A percentile compares a stretch with the other conserved stretches of the same genome.
Conservation (phyloP, 805 yeast genomes). For the Saturnispora saitoi region DNA sequence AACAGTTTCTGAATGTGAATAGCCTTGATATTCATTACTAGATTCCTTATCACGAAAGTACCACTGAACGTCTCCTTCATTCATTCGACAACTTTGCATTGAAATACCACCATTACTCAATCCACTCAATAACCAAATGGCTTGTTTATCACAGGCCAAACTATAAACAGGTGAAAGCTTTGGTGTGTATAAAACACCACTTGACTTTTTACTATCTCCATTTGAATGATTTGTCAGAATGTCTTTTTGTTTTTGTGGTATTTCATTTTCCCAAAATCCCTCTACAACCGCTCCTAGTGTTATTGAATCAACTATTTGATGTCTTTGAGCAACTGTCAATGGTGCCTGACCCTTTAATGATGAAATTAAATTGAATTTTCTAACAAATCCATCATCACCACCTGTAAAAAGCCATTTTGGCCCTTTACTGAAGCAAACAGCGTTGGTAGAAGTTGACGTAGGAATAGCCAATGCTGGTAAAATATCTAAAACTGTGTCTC, state of each 20-base stretch:
- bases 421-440: conserved; percentile 69
- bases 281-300: conserved; percentile 73
- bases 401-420: conserved; percentile 87
- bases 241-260: conserved; percentile 38
- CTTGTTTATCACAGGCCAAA: conserved; percentile 72
- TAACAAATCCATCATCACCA: conserved; percentile 89
- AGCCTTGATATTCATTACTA: conserved; percentile 17
- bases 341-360: conserved; percentile 83
- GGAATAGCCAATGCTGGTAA: conserved; percentile 85
- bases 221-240: conserved; percentile 24
- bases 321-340: conserved; percentile 84
- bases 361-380: conserved; percentile 80
- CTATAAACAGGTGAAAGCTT: conserved; percentile 79
- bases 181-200: conserved; percentile 48
- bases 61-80: conserved; percentile 75
- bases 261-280: conserved; percentile 95
- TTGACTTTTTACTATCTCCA: conserved; percentile 31
- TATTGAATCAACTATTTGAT: conserved; percentile 78
- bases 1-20: conserved; percentile 62
- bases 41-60: conserved; percentile 39
- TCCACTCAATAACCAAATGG: conserved; percentile 80
- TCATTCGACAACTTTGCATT: conserved; percentile 71
- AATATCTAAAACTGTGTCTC: conserved; percentile 45
- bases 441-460: conserved; percentile 67
- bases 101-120: conserved; percentile 78